phyloP scores from a whole-genome alignment of 306 rosid genomes.

The Vigna nakashimae region DNA sequence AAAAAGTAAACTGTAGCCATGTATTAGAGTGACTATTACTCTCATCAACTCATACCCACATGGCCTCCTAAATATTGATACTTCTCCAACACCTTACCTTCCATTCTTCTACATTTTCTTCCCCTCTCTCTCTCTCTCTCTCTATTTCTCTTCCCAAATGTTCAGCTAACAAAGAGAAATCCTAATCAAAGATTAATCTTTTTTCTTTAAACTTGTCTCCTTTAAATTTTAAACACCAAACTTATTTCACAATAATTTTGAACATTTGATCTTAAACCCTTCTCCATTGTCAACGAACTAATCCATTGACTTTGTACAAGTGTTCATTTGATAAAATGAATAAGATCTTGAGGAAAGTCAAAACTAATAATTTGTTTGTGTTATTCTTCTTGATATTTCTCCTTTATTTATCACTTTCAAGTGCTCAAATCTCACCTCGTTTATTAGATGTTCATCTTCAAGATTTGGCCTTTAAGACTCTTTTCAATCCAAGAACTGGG shows the following conservation, averaged over 20 bases:
- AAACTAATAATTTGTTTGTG: conserved; percentile 32
- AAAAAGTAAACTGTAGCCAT: neutral
- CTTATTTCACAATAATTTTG: too few species aligned
- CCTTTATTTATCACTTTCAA: conserved; percentile 37
- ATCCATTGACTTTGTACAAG: neutral
- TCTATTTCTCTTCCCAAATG: neutral
- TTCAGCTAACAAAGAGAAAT: neutral
- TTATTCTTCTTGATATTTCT: conserved; percentile 18
- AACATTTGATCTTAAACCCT: conserved; percentile 5
- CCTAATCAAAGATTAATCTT: neutral
- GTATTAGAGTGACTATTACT: conserved; percentile 1
- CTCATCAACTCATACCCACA: neutral
- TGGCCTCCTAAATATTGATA: neutral
- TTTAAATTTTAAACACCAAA: neutral
- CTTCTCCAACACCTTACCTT: neutral
- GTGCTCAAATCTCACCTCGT: conserved; percentile 48
- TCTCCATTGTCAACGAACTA: conserved; percentile 11
- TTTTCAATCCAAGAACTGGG: conserved; percentile 49
- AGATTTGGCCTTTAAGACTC: conserved; percentile 54
- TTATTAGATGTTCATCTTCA: conserved; percentile 56
- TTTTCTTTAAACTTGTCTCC: neutral
- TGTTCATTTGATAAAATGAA: neutral
- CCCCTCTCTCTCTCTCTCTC: neutral
- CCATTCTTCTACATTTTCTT: neutral
- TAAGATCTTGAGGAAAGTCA: conserved; percentile 46